phyloP scores from a whole-genome alignment of 306 rosid species.

The Sindora glabra region DNA sequence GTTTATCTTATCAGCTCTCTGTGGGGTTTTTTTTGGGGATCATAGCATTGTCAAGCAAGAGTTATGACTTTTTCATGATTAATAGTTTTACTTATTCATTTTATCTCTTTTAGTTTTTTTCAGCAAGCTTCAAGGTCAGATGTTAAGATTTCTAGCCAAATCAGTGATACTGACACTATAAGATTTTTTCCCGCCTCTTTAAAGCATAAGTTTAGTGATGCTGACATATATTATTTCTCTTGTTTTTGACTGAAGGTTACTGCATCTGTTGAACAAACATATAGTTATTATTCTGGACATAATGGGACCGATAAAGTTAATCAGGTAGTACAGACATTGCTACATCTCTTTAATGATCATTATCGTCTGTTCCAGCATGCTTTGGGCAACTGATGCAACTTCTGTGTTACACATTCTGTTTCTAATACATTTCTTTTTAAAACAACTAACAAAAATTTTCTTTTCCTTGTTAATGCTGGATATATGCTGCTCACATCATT shows the following conservation, averaged over 20 bases:
- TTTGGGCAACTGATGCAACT: background rate
- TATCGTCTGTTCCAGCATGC: background rate
- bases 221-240: constrained; percentile 8
- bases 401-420: background rate
- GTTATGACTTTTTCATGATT: no score
- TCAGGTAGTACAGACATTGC: constrained; percentile 25
- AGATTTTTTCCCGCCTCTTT: constrained; percentile 9
- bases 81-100: background rate
- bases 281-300: constrained; percentile 45
- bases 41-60: no score
- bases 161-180: background rate
- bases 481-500: background rate
- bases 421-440: background rate
- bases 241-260: constrained; percentile 34
- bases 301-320: constrained; percentile 40
- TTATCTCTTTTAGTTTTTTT: background rate
- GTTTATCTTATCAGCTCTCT: no score
- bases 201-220: background rate
- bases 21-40: no score
- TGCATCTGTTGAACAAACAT: constrained; percentile 40
- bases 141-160: constrained; percentile 4
- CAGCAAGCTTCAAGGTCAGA: constrained; percentile 2
- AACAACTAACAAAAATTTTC: background rate
- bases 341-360: background rate
- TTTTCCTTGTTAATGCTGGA: background rate